Evolutionary conservation across 140 eudicot genomes (phyloP).

Genomic region (Bidens hawaiensis): DNA sequence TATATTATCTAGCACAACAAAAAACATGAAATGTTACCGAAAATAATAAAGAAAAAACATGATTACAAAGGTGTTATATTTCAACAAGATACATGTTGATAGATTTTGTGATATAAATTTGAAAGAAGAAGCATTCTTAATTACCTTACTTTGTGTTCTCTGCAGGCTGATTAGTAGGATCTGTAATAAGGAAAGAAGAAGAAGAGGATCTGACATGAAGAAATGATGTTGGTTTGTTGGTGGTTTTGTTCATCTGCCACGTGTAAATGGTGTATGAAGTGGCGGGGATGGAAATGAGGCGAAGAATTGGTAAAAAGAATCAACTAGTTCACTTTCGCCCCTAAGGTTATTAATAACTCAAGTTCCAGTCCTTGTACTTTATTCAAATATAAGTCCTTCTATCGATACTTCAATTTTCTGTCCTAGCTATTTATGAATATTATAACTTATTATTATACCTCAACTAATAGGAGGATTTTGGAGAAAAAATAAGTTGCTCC

Average conservation of each 20-base stretch:
- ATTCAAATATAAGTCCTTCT: too few relatives aligned
- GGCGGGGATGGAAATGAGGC: slow-evolving; percentile 36
- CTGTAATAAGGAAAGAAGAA: slow-evolving; percentile 26
- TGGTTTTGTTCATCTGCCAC: slow-evolving; percentile 33
- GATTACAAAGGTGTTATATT: too few relatives aligned
- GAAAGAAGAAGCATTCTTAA: not conserved
- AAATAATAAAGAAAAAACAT: not conserved
- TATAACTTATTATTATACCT: too few relatives aligned
- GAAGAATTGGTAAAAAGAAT: slow-evolving; percentile 21
- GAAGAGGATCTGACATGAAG: slow-evolving; percentile 15
- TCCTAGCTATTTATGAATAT: too few relatives aligned
- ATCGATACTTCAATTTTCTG: too few relatives aligned
- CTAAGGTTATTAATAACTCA: not conserved
- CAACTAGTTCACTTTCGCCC: not conserved
- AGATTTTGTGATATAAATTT: not conserved
- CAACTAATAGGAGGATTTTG: too few relatives aligned
- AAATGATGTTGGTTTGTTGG: slow-evolving; percentile 14
- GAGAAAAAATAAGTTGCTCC: too few relatives aligned
- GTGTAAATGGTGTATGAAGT: slow-evolving; percentile 32
- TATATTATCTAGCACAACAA: slow-evolving; percentile 18
- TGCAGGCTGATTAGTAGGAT: slow-evolving; percentile 13
- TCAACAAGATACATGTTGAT: too few relatives aligned
- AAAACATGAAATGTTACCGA: not conserved
- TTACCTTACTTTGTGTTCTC: slow-evolving; percentile 21
- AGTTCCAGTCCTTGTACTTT: too few relatives aligned